Base-by-base conservation (phyloP, 768 basidiomycete species). In the Boletus speciosus region DNA sequence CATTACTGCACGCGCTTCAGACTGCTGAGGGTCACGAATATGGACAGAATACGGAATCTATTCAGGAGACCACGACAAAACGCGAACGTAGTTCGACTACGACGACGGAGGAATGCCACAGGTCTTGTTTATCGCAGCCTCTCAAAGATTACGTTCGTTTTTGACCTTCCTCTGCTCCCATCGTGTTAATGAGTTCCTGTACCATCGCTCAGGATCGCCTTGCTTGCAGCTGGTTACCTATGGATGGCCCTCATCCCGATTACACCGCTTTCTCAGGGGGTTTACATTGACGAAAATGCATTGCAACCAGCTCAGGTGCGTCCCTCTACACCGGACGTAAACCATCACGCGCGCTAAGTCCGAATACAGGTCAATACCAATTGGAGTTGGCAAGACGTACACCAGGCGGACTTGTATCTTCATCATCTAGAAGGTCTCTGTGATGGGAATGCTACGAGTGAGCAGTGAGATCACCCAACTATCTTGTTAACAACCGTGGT, bases 231-330 rank as follows among this genome's bases (percentile, higher is more conserved):
- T 5, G 93, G 93, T 12, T 84, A 91, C 68, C 46, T 81, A n/a
- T 98, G 94, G 93, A 80, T 97, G 71, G 59, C 86, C n/a, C 72
- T 81, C 6, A 76, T 97, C 49, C 95, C 95, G 4, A 77, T 79
- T 12, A 75, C 83, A 6, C 73, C 73, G 1, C 76, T 95, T 5
- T 85, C 83, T 16, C 78, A 83, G 58, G 69, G 74, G 9, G 90
- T 85, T 9, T 96, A 93, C 66, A 88, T 96, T 47, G 93, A 96
- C 68, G 97, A 99, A 74, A 97, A 98, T 68, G 96, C 97, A 1
- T 72, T 99, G 19, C 92, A 95, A 64, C 95, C 97, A 10, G 86
- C 82, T 6, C 93, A 96, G 76, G 95, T 95, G 61, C 46, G 65
- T 38, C 5, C 16, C 62, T 49, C 56, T 10, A 38, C 34, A 8